Percentiles rank a stretch among this genome's conserved stretches.
These are phyloP conservation scores for Fraxinus xanthoxyloides DNA, from an alignment of 305 asterid genomes.

Conservation along the genomic window DNA sequence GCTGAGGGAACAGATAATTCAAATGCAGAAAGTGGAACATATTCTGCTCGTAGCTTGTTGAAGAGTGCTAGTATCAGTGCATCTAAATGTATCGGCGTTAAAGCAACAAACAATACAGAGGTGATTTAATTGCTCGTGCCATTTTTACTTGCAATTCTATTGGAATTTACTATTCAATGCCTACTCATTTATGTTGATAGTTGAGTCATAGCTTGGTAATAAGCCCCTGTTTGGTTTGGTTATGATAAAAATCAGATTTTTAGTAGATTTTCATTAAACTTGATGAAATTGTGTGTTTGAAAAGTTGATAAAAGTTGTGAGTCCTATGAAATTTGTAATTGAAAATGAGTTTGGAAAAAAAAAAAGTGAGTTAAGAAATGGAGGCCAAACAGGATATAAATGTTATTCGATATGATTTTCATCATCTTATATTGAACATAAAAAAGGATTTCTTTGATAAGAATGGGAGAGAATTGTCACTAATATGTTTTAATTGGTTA, in stretches of 20 bases:
- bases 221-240: background rate
- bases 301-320: background rate
- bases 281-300: background rate
- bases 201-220: background rate
- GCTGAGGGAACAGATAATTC: conserved; percentile 39
- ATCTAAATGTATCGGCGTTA: conserved; percentile 77
- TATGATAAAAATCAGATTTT: background rate
- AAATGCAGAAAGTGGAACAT: conserved; percentile 39
- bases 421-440: background rate
- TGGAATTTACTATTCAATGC: background rate
- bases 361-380: background rate
- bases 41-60: conserved; percentile 73
- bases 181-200: background rate
- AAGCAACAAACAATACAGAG: conserved; percentile 54
- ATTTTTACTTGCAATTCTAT: background rate
- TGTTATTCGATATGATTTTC: background rate
- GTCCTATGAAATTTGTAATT: background rate
- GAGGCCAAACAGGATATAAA: background rate
- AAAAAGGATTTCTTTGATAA: background rate
- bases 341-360: background rate
- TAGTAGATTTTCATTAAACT: too few relatives aligned
- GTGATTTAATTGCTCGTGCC: conserved; percentile 31
- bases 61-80: conserved; percentile 97
- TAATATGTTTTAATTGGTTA: background rate
- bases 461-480: background rate